Evolutionary conservation across 1,284 basidiomycete genomes (phyloP), one percentile per base, ranked within the genome.

Genomic region (Rhodotorula sp.): DNA sequence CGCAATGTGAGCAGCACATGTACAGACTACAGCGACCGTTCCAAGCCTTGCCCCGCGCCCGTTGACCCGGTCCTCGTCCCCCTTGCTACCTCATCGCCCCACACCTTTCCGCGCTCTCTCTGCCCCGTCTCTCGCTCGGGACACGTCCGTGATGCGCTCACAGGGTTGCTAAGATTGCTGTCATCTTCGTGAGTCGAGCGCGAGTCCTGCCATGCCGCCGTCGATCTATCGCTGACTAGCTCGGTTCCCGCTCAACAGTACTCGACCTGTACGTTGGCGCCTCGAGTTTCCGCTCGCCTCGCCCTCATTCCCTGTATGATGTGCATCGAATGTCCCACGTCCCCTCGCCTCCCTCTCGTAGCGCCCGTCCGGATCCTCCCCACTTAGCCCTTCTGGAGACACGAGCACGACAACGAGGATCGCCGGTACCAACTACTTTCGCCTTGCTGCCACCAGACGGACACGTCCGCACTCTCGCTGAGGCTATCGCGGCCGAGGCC

Each of bases 401-500:
- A 22, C 20, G 22, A 22, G 24, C 53, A 22, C 53, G 22, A 53
- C 28, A 54, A 16, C 31, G 30, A 34, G 13, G 31, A 31, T 22
- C 7, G 20, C 30, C 30, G 28, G 16, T 22, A 18, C 31, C 34
- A 44, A 28, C 55, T 55, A 28, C 24, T 24, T 20, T 15, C 24
- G 22, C 18, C 37, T 30, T 60, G 40, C n/a, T 11, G 37, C 13
- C 16, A 51, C 40, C 64, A 57, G 77, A 76, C 66, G 78, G 77
- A 44, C 78, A 76, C 60, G n/a, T 77, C 40, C 77, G 57, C 69
- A 75, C 80, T 87, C 88, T 96, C 80, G 90, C 92, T 62, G 89
- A 94, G 81, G 80, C 86, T 64, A 86, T 89, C 76, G 89, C 90
- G 82, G 82, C 80, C 46, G 92, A 92, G 71, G 81, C 91, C 75